Evolutionary conservation across 2,329 filamentous ascomycete genomes (phyloP).

Genomic region (Paracamarosporium sp.): DNA sequence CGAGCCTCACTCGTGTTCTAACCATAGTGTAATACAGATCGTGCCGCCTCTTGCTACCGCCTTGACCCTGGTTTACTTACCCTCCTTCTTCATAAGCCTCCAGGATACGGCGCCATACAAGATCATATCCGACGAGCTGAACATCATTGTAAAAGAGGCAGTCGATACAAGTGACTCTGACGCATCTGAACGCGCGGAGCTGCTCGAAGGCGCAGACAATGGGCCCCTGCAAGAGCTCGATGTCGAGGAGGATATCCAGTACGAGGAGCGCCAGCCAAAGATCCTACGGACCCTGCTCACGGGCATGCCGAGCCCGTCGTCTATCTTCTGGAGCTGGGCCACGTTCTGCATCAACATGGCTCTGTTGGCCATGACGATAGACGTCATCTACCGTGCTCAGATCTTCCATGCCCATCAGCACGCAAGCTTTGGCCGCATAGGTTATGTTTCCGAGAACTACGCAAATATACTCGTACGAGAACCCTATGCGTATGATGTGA

Average conservation of each 20-base stretch:
- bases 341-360: conserved; percentile 76
- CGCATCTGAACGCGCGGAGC: conserved; percentile 37
- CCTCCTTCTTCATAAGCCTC: conserved; percentile 68
- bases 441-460: conserved; percentile 81
- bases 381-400: conserved; percentile 78
- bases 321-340: conserved; percentile 67
- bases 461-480: conserved; percentile 87
- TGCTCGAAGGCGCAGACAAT: conserved; percentile 50
- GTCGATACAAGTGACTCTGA: conserved; percentile 41
- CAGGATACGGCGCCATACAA: conserved; percentile 64
- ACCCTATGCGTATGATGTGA: conserved; percentile 74
- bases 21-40: conserved; percentile 26
- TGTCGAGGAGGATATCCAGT: conserved; percentile 67
- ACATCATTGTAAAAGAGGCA: conserved; percentile 54
- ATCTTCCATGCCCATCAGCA: conserved; percentile 74
- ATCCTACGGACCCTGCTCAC: conserved; percentile 72
- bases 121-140: conserved; percentile 65
- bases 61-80: conserved; percentile 70
- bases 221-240: conserved; percentile 56
- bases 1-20: conserved; percentile 10
- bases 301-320: conserved; percentile 78
- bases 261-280: conserved; percentile 64
- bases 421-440: conserved; percentile 84
- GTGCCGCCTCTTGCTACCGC: conserved; percentile 61
- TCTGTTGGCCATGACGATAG: conserved; percentile 73